Evolutionary conservation across 305 asterid species (phyloP).

Genomic region (Plantago lanceolata): DNA sequence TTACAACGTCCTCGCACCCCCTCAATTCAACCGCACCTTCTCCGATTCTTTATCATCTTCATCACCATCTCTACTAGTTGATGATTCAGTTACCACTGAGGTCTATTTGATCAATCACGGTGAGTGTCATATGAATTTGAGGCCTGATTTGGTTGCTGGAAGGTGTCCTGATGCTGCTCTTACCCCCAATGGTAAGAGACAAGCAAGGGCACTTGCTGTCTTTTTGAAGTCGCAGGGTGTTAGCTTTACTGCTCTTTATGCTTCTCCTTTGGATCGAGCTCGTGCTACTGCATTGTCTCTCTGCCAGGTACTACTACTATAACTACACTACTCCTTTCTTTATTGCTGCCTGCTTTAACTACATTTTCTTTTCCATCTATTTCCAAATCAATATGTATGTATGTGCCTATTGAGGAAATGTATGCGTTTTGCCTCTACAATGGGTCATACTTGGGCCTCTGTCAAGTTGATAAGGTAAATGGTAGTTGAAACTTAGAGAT

Average conservation of each 20-base stretch:
- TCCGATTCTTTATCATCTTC: constrained; percentile 17
- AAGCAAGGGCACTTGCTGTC: constrained; percentile 84
- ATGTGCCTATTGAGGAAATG: too few relatives aligned
- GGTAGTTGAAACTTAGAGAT: too few relatives aligned
- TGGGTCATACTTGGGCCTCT: too few relatives aligned
- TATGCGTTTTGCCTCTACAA: too few relatives aligned
- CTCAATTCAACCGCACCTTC: constrained; percentile 27
- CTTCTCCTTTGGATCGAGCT: constrained; percentile 88
- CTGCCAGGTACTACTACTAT: constrained; percentile 77
- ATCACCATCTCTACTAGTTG: too few relatives aligned
- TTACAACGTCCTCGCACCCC: constrained; percentile 81
- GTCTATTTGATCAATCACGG: constrained; percentile 79
- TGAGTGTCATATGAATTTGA: constrained; percentile 79
- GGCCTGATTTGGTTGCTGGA: constrained; percentile 90
- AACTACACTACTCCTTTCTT: too few relatives aligned
- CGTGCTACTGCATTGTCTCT: constrained; percentile 73
- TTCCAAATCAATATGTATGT: too few relatives aligned
- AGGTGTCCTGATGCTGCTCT: constrained; percentile 87
- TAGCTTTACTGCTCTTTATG: constrained; percentile 57
- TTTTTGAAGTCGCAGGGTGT: constrained; percentile 83
- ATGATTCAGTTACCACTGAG: constrained; percentile 29
- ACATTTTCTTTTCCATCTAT: too few relatives aligned
- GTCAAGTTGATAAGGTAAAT: too few relatives aligned
- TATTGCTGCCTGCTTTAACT: too few relatives aligned
- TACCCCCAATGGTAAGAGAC: constrained; percentile 86